These are phyloP conservation scores for Mesembryanthemum crystallinum DNA, from an alignment of 148 eudicot genomes.

Conservation along the genomic window DNA sequence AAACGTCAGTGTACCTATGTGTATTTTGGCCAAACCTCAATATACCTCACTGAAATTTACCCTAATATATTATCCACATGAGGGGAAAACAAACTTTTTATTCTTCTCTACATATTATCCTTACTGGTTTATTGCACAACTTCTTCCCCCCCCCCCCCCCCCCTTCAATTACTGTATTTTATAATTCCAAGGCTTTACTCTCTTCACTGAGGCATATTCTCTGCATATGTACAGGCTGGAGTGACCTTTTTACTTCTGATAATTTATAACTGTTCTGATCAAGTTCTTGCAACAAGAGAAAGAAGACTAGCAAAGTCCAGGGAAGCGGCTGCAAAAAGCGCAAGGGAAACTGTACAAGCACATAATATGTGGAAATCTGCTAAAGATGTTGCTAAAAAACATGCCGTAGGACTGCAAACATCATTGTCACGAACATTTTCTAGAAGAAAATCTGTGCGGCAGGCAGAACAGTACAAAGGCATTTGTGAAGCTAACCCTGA, in stretches of 20 bases:
- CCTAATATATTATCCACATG: too few species aligned
- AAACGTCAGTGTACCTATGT: too few species aligned
- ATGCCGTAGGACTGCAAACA: conserved; percentile 46
- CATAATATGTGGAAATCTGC: conserved; percentile 62
- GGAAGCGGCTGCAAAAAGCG: conserved; percentile 72
- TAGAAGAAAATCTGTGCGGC: conserved; percentile 41
- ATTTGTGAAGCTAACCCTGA: conserved; percentile 38
- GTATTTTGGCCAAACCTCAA: too few species aligned
- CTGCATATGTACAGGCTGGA: conserved; percentile 46
- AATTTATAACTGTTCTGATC: conserved; percentile 84
- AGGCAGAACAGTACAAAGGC: conserved; percentile 33
- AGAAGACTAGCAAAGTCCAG: conserved; percentile 65
- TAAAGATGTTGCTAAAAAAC: conserved; percentile 56
- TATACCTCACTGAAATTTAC: too few species aligned
- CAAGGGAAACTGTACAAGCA: conserved; percentile 56
- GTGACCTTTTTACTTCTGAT: conserved; percentile 62
- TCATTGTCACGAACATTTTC: conserved; percentile 68
- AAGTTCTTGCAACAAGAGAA: conserved; percentile 61
- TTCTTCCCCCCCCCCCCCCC: too few species aligned
- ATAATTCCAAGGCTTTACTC: neutral
- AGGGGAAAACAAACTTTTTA: too few species aligned
- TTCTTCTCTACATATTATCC: too few species aligned
- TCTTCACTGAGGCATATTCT: neutral
- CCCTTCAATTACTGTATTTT: neutral
- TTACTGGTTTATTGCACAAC: too few species aligned